A percentile compares a stretch with the other conserved stretches of the same genome.
Conservation (phyloP, 1,284 basidiomycete species). For the Kalmanozyma brasiliensis region DNA sequence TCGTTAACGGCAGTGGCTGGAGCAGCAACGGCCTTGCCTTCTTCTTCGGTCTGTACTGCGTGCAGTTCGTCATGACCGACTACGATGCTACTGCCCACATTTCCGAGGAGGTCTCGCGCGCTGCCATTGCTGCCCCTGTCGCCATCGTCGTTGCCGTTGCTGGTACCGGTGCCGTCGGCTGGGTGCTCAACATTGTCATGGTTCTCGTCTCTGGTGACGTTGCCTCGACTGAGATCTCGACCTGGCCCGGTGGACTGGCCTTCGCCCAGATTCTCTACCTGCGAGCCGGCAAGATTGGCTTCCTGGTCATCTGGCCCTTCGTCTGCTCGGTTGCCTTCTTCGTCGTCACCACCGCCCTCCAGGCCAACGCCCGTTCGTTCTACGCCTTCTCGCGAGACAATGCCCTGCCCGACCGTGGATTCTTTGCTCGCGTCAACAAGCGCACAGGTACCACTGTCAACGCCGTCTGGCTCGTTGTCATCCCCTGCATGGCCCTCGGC, state of each 20-base stretch:
- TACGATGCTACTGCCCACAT: conserved; percentile 80
- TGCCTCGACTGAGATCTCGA: conserved; percentile 42
- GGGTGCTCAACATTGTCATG: conserved; percentile 72
- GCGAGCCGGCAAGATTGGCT: conserved; percentile 71
- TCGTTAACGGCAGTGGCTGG: conserved; percentile 80
- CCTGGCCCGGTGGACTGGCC: conserved; percentile 64
- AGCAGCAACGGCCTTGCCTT: conserved; percentile 84
- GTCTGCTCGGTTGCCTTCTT: conserved; percentile 67
- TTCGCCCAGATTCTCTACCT: conserved; percentile 63
- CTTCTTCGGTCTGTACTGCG: conserved; percentile 85
- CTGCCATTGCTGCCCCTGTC: conserved; percentile 79
- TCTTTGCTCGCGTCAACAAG: conserved; percentile 78
- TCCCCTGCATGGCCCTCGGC: conserved; percentile 67
- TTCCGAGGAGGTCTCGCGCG: conserved; percentile 87
- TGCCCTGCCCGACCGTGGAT: conserved; percentile 82
- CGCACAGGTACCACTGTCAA: conserved; percentile 78
- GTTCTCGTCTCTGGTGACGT: conserved; percentile 77
- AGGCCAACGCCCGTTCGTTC: conserved; percentile 85
- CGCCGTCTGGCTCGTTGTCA: conserved; percentile 81
- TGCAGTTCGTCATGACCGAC: conserved; percentile 75
- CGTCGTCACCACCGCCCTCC: conserved; percentile 73
- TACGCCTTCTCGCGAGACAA: conserved; percentile 90
- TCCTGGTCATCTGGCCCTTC: conserved; percentile 73
- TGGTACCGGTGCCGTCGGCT: conserved; percentile 60
- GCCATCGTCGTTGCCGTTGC: conserved; percentile 87